Evolutionary conservation across 2,329 filamentous ascomycete species (phyloP), one percentile per base, ranked within the genome.

Genomic region (Cercospora citrullina): DNA sequence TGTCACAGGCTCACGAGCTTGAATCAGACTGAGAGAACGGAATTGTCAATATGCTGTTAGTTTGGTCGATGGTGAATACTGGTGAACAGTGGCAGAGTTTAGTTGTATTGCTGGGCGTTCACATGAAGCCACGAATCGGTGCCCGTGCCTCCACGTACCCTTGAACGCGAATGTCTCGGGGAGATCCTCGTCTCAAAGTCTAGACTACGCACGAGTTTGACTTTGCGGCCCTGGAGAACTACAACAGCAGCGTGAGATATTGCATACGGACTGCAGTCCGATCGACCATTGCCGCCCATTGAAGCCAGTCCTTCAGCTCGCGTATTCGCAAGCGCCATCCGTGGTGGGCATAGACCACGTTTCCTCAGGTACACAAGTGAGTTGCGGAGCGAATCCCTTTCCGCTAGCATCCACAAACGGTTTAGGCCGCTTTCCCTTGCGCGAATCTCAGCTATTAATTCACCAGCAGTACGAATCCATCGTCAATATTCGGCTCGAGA

Each of bases 381-480:
- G 21, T 23, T 51, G 53, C 53, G 53, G 53, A 57, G 28, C 23
- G 53, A 30, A 58, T 33, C 53, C 53, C 53, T 58, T 58, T 33
- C 23, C 53, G 53, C 53, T 33, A 18, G 10, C 53, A 33, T 58
- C 53, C 53, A 33, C 53, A 58, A 58, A 33, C 53, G 53, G 53
- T 28, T 58, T 58, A 58, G 53, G 26, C 53, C 26, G 53, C 26
- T 58, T 58, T 58, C 53, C 53, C 53, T 58, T 58, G 53, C 53
- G 53, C 53, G 53, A 58, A 58, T 58, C 53, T 58, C 53, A 58
- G 53, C 53, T 58, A 58, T 58, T 58, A 58, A 58, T 58, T 58
- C 53, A 58, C 30, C 30, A 28, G 26, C 26, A 33, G 53, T 58
- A 58, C 53, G 53, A 58, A 58, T 58, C 53, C 53, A 58, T 58